A percentile compares a stretch with the other conserved stretches of the same genome.
Evolutionary conservation across 164 flowering plant species (phyloP).

Genomic region (Umbellularia californica): DNA sequence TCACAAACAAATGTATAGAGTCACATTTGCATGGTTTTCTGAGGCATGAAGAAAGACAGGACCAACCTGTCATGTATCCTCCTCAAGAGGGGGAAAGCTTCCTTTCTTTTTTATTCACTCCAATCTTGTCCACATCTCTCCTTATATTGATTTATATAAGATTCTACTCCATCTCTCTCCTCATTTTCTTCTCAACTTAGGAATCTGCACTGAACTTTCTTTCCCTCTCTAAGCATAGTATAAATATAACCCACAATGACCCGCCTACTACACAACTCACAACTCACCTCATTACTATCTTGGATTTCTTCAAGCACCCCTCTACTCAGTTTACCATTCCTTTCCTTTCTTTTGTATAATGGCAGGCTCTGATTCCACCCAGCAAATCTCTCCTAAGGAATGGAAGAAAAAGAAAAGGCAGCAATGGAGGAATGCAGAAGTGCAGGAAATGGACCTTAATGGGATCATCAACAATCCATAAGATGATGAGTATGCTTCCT

Average conservation of each 20-base stretch:
- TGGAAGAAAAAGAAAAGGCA: not conserved
- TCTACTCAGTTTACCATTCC: not conserved
- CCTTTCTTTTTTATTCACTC: not conserved
- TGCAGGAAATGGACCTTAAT: not conserved
- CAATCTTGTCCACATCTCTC: not conserved
- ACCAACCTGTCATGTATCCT: constrained; percentile 1
- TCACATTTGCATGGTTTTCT: not conserved
- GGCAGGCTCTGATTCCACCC: not conserved
- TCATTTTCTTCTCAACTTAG: not conserved
- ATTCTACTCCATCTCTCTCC: not conserved
- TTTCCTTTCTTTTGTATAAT: not conserved
- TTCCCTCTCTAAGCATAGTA: not conserved
- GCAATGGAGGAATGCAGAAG: not conserved
- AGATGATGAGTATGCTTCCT: not conserved
- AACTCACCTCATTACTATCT: too few relatives aligned
- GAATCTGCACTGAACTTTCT: not conserved
- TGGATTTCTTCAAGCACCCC: too few relatives aligned
- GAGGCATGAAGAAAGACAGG: not conserved
- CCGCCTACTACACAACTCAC: not conserved
- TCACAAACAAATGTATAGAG: not conserved
- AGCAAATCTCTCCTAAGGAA: constrained; percentile 1
- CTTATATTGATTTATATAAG: not conserved
- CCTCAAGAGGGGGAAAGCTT: not conserved
- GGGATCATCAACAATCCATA: not conserved
- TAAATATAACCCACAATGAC: not conserved